These are phyloP conservation scores for Trichoderma aggressivum DNA, from an alignment of 2,329 filamentous ascomycete species.

Conservation along the genomic window DNA sequence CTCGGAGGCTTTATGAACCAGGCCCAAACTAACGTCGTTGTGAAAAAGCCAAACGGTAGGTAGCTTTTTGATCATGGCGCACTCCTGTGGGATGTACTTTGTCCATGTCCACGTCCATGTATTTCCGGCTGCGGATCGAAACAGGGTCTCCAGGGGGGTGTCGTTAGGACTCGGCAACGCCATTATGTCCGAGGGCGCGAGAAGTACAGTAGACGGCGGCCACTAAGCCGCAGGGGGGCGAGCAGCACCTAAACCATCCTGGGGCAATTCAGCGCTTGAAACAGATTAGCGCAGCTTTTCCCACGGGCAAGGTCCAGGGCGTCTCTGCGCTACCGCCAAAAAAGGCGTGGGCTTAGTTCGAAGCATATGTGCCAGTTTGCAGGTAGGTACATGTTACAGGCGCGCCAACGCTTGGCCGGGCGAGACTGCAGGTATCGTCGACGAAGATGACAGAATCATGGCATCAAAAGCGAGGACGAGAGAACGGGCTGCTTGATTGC, in stretches of 20 bases:
- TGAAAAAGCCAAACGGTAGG: not conserved
- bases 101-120: not conserved
- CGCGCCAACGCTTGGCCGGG: not conserved
- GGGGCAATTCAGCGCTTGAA: not conserved
- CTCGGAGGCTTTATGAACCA: not conserved
- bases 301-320: not conserved
- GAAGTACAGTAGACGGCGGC: not conserved
- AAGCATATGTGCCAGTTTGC: not conserved
- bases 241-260: not conserved
- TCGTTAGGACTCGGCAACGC: constrained; percentile 32
- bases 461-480: not conserved
- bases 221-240: not conserved
- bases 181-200: constrained; percentile 40
- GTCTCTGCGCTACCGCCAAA: not conserved
- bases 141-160: constrained; percentile 17
- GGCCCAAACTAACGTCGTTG: not conserved
- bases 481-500: not conserved
- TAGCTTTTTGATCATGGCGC: not conserved
- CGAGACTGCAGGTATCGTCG: not conserved
- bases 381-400: not conserved
- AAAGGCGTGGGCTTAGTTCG: not conserved
- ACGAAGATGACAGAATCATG: constrained; percentile 3
- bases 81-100: not conserved
- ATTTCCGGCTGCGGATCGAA: constrained; percentile 15
- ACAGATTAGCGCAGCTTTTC: not conserved